A percentile compares a stretch with the other conserved stretches of the same genome.
Evolutionary conservation across 768 basidiomycete genomes (phyloP).

Genomic region (Mycena rebaudengoi): DNA sequence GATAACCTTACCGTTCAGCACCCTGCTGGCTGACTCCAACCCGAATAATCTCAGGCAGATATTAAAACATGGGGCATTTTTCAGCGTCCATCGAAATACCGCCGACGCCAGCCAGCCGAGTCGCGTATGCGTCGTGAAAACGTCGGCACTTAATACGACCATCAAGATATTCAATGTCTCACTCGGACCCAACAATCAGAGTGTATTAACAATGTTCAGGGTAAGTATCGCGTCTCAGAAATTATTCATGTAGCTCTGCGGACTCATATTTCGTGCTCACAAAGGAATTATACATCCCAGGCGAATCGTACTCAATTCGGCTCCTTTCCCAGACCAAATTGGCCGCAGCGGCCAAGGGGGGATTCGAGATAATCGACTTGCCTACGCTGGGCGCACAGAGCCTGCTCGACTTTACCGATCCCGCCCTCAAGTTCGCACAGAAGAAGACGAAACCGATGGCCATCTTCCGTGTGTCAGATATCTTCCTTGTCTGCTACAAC

Average conservation of each 20-base stretch:
- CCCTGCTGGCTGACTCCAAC: background rate
- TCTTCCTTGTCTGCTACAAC: constrained; percentile 83
- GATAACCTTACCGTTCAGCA: constrained; percentile 19
- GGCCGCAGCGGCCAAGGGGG: constrained; percentile 26
- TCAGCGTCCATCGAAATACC: constrained; percentile 73
- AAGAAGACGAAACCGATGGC: constrained; percentile 69
- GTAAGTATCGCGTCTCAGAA: no score
- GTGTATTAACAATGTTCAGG: background rate
- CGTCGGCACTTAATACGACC: constrained; percentile 74
- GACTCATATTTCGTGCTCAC: constrained; percentile 57
- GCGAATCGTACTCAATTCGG: constrained; percentile 78
- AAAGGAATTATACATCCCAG: constrained; percentile 86
- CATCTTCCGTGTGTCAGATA: constrained; percentile 77
- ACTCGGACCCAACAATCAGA: no score
- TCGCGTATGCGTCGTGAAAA: constrained; percentile 80
- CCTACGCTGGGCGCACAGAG: constrained; percentile 81
- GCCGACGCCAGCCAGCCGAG: constrained; percentile 68
- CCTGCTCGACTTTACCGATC: constrained; percentile 74
- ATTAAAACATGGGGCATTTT: constrained; percentile 6
- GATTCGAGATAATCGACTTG: constrained; percentile 54
- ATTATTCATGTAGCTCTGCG: no score
- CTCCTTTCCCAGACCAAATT: constrained; percentile 61
- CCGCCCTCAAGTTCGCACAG: constrained; percentile 56
- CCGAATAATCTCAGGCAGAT: constrained; percentile 5
- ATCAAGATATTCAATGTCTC: constrained; percentile 71